Evolutionary conservation across 1,139 yeast species (phyloP).

Genomic region (Saccharomyces hybrid): DNA sequence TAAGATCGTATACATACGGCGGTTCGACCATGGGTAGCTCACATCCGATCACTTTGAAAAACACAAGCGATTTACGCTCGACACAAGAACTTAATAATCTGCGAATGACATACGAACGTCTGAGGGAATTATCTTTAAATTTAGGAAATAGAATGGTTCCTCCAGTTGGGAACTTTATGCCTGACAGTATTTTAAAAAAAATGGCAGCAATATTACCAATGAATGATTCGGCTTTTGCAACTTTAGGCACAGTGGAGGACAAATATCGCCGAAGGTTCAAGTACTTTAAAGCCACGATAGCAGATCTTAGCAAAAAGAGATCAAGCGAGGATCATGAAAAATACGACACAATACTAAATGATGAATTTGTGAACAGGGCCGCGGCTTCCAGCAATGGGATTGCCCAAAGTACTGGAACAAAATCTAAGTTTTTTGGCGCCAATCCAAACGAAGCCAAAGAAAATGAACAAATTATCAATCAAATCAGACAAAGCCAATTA

Average conservation of each 20-base stretch:
- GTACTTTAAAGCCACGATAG: constrained; percentile 41
- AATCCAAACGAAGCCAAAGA: constrained; percentile 9
- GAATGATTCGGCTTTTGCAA: constrained; percentile 44
- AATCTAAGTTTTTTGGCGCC: constrained; percentile 17
- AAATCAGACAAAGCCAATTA: constrained; percentile 14
- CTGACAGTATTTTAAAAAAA: constrained; percentile 45
- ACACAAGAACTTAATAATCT: constrained; percentile 26
- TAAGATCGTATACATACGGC: constrained; percentile 22
- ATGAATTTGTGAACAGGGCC: constrained; percentile 4
- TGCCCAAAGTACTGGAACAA: constrained; percentile 6
- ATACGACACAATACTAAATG: constrained; percentile 11
- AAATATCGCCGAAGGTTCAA: constrained; percentile 41
- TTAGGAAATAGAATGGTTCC: constrained; percentile 37
- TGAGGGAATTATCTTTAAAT: constrained; percentile 41
- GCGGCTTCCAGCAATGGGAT: neutral
- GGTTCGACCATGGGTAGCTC: constrained; percentile 5
- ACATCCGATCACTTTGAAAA: constrained; percentile 19
- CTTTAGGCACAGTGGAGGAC: constrained; percentile 37
- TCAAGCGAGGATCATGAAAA: neutral
- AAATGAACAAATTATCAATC: constrained; percentile 16
- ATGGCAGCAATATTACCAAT: constrained; percentile 52
- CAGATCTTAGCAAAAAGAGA: constrained; percentile 34
- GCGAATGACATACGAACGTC: constrained; percentile 32
- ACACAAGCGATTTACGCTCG: constrained; percentile 21
- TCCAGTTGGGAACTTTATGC: constrained; percentile 36